These are phyloP conservation scores for Trichophyton schoenleinii DNA, from an alignment of 2,329 filamentous ascomycete species.

Conservation along the genomic window DNA sequence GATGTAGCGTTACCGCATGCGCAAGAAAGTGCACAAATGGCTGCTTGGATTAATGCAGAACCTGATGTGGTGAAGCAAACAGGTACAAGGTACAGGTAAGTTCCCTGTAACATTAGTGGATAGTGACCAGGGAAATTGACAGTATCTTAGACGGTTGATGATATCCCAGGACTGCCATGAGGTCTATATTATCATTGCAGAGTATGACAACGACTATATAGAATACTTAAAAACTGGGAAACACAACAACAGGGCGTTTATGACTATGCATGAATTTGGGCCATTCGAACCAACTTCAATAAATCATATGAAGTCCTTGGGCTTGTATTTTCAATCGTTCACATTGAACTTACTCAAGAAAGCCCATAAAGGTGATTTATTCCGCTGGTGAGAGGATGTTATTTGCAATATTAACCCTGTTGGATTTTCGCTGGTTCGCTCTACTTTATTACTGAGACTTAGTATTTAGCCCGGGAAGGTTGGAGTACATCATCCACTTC, in stretches of 20 bases:
- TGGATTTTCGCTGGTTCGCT: too few relatives aligned
- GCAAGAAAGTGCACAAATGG: slow-evolving; percentile 12
- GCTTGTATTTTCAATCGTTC: not conserved
- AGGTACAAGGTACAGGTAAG: not conserved
- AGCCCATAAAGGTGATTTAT: not conserved
- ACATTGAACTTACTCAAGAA: not conserved
- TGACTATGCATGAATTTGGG: slow-evolving; percentile 5
- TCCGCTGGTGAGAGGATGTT: too few relatives aligned
- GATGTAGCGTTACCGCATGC: too few relatives aligned
- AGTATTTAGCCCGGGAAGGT: too few relatives aligned
- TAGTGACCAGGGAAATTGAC: not conserved
- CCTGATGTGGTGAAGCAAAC: not conserved
- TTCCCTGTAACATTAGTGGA: not conserved
- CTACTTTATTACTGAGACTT: too few relatives aligned
- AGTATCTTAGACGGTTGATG: slow-evolving; percentile 8
- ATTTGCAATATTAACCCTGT: too few relatives aligned
- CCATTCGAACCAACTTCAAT: not conserved
- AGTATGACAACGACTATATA: slow-evolving; percentile 10
- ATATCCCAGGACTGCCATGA: slow-evolving; percentile 12
- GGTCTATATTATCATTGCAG: slow-evolving; percentile 11
- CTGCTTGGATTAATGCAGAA: slow-evolving; percentile 12
- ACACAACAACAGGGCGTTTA: not conserved
- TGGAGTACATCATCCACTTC: too few relatives aligned
- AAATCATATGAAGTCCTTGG: not conserved
- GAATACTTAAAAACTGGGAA: slow-evolving; percentile 5